phyloP scores from a whole-genome alignment of 768 basidiomycete species.

The Crepidotus variabilis region DNA sequence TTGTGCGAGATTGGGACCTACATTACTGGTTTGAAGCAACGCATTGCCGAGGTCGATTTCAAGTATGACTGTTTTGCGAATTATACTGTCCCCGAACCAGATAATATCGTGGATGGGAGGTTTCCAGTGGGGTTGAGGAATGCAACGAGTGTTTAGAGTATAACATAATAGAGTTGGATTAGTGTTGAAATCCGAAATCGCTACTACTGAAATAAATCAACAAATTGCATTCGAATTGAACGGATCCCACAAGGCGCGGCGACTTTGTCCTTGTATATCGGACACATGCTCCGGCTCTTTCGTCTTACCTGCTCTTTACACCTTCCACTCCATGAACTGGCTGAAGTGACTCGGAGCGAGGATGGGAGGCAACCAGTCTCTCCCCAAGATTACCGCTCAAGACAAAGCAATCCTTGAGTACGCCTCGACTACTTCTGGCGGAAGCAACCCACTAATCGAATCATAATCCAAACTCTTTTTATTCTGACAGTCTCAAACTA shows the following conservation, averaged over 20 bases:
- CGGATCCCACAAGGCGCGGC: too few species aligned
- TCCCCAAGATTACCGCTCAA: constrained; percentile 87
- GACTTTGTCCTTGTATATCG: too few species aligned
- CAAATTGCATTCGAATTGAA: too few species aligned
- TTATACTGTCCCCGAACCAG: constrained; percentile 38
- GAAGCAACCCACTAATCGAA: too few species aligned
- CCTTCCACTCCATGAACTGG: not conserved
- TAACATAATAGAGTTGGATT: not conserved
- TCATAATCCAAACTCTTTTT: not conserved
- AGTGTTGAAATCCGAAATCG: constrained; percentile 1
- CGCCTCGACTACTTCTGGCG: constrained; percentile 27
- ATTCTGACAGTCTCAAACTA: constrained; percentile 71
- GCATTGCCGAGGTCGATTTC: constrained; percentile 59
- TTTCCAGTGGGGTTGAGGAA: constrained; percentile 12
- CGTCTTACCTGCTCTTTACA: not conserved
- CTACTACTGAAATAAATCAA: constrained; percentile 2
- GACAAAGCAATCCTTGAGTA: constrained; percentile 96
- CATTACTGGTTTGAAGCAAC: constrained; percentile 51
- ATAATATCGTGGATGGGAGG: constrained; percentile 36
- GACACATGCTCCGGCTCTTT: not conserved
- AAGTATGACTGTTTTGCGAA: constrained; percentile 56
- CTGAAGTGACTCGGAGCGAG: not conserved
- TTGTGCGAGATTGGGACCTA: constrained; percentile 61
- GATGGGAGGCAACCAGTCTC: constrained; percentile 73
- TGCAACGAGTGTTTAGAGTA: not conserved